phyloP scores from a whole-genome alignment of 2,329 filamentous ascomycete species.

The Akanthomyces uredinophilus region DNA sequence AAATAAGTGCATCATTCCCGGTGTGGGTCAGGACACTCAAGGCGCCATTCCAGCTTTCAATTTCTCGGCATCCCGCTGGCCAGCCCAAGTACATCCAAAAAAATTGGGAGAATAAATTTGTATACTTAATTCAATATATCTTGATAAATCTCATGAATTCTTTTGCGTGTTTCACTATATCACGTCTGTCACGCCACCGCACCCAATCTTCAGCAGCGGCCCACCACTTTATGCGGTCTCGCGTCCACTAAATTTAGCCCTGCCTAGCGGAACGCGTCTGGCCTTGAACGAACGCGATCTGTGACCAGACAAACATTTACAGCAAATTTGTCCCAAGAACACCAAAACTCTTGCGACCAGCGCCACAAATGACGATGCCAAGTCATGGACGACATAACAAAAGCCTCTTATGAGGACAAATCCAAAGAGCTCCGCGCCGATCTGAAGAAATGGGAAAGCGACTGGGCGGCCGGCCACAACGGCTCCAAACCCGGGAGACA shows the following conservation, averaged over 20 bases:
- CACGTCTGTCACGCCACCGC: too few species aligned
- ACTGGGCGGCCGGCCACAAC: conserved; percentile 56
- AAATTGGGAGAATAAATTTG: too few species aligned
- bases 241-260: conserved; percentile 13
- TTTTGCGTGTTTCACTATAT: too few species aligned
- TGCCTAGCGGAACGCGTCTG: conserved; percentile 7
- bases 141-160: too few species aligned
- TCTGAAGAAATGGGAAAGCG: conserved; percentile 69
- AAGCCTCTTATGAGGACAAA: conserved; percentile 42
- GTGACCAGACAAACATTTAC: neutral
- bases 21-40: too few species aligned
- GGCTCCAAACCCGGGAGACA: conserved; percentile 66
- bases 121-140: too few species aligned
- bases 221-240: conserved; percentile 1
- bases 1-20: too few species aligned
- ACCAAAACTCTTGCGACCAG: neutral
- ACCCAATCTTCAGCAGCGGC: too few species aligned
- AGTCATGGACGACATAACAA: conserved; percentile 44
- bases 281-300: neutral
- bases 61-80: too few species aligned
- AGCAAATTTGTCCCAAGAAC: neutral
- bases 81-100: too few species aligned
- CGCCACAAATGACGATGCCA: neutral
- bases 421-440: conserved; percentile 57
- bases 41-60: too few species aligned